These are phyloP conservation scores for Pulicaria dysenterica DNA, from an alignment of 129 eudicot genomes.

Conservation along the genomic window DNA sequence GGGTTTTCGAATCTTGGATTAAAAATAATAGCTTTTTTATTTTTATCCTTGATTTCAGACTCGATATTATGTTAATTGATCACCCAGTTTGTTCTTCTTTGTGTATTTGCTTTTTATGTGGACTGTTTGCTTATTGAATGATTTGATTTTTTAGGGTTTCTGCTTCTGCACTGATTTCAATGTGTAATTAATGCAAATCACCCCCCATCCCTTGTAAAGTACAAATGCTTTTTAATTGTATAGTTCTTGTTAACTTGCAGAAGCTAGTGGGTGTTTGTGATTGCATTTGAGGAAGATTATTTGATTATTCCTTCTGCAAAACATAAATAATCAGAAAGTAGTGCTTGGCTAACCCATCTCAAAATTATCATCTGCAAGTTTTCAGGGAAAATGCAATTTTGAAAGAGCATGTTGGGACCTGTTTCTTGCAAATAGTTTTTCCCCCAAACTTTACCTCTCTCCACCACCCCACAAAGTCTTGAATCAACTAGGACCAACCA, in stretches of 20 bases:
- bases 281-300: constrained; percentile 16
- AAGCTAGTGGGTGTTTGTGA: neutral
- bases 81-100: neutral
- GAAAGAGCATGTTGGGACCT: no score
- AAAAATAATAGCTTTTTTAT: neutral
- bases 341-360: no score
- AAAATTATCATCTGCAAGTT: no score
- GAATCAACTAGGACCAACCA: constrained; percentile 20
- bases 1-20: neutral
- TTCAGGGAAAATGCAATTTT: no score
- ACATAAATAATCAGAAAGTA: neutral
- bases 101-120: neutral
- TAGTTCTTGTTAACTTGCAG: constrained; percentile 3
- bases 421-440: no score
- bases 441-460: no score
- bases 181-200: constrained; percentile 27
- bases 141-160: constrained; percentile 7
- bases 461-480: no score
- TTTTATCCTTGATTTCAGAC: neutral
- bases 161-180: constrained; percentile 1
- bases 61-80: constrained; percentile 18
- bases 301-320: neutral
- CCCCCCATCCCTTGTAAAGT: neutral
- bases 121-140: neutral
- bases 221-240: constrained; percentile 22